Evolutionary conservation across 73 alveolate species (phyloP).

Genomic region (Stentor roeselii): DNA sequence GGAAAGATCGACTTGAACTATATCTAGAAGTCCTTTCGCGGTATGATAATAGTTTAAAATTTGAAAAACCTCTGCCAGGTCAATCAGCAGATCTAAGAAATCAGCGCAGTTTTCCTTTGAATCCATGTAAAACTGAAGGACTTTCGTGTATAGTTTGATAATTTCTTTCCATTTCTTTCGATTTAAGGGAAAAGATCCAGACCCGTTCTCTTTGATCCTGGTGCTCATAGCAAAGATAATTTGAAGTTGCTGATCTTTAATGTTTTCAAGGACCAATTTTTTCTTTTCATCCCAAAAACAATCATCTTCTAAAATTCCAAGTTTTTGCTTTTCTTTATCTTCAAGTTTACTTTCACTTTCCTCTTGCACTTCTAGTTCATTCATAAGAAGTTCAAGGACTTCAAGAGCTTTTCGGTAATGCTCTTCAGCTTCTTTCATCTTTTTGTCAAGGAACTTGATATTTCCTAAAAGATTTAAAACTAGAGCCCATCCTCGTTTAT

Average conservation of each 20-base stretch:
- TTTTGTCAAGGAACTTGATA: neutral
- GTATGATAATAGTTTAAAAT: slow-evolving; percentile 11
- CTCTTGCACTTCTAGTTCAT: neutral
- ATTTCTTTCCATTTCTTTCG: neutral
- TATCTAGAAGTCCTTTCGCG: neutral
- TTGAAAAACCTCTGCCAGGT: slow-evolving; percentile 6
- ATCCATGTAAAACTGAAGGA: neutral
- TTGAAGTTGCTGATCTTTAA: neutral
- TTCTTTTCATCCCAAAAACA: slow-evolving; percentile 12
- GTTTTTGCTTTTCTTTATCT: slow-evolving; percentile 6
- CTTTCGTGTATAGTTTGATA: neutral
- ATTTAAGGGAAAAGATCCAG: too few species aligned
- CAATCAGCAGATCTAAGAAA: neutral
- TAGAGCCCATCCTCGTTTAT: slow-evolving; percentile 1
- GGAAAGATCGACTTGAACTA: neutral
- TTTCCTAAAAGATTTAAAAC: neutral
- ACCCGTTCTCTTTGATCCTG: neutral
- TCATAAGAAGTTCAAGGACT: neutral
- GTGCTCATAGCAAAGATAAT: neutral
- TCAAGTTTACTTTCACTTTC: neutral
- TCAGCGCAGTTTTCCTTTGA: neutral
- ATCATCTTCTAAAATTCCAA: neutral
- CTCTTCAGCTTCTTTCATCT: neutral
- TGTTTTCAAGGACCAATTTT: neutral
- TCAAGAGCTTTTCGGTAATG: neutral